phyloP scores from a whole-genome alignment of 331 rosid genomes.

The Saraca asoca region DNA sequence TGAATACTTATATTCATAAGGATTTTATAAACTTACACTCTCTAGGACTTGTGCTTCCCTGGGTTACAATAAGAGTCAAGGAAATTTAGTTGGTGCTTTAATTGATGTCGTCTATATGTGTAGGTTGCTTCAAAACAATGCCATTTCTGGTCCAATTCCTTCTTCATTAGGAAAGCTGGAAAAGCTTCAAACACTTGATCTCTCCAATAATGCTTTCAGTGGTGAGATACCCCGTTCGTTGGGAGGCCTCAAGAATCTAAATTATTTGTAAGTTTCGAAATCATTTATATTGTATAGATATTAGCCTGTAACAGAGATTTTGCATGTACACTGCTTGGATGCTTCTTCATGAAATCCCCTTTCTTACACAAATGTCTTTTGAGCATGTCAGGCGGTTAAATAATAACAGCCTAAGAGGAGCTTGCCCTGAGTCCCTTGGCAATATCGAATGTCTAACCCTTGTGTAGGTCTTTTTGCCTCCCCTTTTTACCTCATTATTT shows the following conservation, averaged over 20 bases:
- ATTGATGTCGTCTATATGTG: slow-evolving; percentile 6
- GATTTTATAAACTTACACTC: no score
- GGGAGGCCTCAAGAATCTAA: slow-evolving; percentile 79
- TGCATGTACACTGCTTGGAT: slow-evolving; percentile 26
- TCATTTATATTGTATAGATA: slow-evolving; percentile 5
- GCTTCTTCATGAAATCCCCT: slow-evolving; percentile 27
- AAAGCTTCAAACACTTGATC: slow-evolving; percentile 92
- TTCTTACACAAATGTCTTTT: slow-evolving; percentile 36
- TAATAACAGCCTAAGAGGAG: slow-evolving; percentile 90
- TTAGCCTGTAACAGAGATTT: slow-evolving; percentile 6
- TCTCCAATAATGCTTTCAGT: slow-evolving; percentile 70
- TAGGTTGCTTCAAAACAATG: slow-evolving; percentile 95
- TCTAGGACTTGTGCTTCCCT: slow-evolving; percentile 5
- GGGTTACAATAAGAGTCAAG: slow-evolving; percentile 11
- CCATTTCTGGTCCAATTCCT: slow-evolving; percentile 82
- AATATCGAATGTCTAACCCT: slow-evolving; percentile 74
- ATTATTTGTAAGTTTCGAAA: slow-evolving; percentile 76
- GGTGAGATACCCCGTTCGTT: slow-evolving; percentile 84
- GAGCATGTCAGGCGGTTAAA: slow-evolving; percentile 78
- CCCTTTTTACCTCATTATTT: slow-evolving; percentile 27
- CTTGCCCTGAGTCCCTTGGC: slow-evolving; percentile 80
- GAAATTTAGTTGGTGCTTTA: not conserved
- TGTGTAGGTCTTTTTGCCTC: slow-evolving; percentile 72
- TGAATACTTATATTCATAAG: slow-evolving; percentile 22
- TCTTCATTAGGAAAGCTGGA: slow-evolving; percentile 69